Conservation (phyloP, 306 rosid genomes). For the Vigna nakashimae region DNA sequence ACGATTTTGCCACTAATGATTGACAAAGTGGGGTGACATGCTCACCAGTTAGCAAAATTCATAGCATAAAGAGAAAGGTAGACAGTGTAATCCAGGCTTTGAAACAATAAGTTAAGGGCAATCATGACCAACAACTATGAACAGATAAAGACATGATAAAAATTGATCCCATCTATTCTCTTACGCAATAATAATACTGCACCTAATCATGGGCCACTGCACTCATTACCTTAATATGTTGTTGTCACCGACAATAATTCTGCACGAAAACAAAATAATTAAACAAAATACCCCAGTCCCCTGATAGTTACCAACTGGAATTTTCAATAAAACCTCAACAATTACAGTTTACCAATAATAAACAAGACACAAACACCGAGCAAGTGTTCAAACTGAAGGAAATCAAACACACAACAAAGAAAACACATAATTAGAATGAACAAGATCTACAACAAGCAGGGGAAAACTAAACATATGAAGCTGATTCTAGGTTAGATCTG, state of each 20-base stretch:
- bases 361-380: conserved; percentile 6
- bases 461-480: conserved; percentile 7
- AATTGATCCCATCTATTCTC: conserved; percentile 25
- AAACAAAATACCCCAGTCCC: not conserved
- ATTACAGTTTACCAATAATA: conserved; percentile 2
- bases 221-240: conserved; percentile 34
- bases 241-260: conserved; percentile 31
- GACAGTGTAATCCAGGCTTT: conserved; percentile 32
- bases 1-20: conserved; percentile 18
- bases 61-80: conserved; percentile 29
- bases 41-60: conserved; percentile 24
- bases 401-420: not conserved
- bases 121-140: conserved; percentile 36
- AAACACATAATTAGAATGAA: conserved; percentile 29
- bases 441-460: conserved; percentile 47
- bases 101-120: conserved; percentile 1
- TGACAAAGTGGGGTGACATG: conserved; percentile 23
- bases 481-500: conserved; percentile 60
- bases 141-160: conserved; percentile 29
- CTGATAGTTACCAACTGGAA: not conserved
- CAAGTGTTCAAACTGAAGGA: conserved; percentile 6
- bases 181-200: conserved; percentile 31
- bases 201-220: conserved; percentile 36
- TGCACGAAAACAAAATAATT: conserved; percentile 6
- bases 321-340: not conserved